Evolutionary conservation across 352 stramenopile species (phyloP).

Genomic region (Globisporangium nagaii): DNA sequence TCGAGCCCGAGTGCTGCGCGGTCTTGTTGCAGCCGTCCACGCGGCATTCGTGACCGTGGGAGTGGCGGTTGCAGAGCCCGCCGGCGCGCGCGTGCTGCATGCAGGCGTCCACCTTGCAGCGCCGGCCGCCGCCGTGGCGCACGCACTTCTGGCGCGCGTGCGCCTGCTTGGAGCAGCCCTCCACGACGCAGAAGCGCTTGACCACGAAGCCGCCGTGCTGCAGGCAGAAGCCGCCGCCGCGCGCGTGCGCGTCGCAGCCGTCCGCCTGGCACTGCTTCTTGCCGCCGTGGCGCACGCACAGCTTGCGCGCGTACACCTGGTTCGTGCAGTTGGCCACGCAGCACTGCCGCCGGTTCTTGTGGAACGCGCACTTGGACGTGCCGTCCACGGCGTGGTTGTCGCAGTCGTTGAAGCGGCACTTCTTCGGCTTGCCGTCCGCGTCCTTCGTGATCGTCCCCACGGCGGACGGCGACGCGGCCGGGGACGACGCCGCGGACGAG

Average conservation of each 20-base stretch:
- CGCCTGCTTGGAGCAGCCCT: conserved; percentile 73
- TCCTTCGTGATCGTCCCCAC: conserved; percentile 6
- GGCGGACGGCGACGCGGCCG: background rate
- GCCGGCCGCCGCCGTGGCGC: conserved; percentile 58
- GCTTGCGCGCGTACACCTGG: conserved; percentile 77
- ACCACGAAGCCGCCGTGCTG: conserved; percentile 78
- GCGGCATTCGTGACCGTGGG: conserved; percentile 63
- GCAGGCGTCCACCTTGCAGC: conserved; percentile 68
- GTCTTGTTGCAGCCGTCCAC: conserved; percentile 80
- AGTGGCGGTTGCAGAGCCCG: conserved; percentile 72
- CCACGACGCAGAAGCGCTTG: conserved; percentile 79
- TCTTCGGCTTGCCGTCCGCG: conserved; percentile 34
- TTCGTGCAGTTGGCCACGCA: conserved; percentile 80
- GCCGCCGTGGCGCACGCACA: conserved; percentile 75
- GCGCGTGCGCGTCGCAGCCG: conserved; percentile 65
- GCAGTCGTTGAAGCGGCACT: conserved; percentile 81
- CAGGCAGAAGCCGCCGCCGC: conserved; percentile 66
- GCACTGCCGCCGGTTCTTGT: conserved; percentile 80
- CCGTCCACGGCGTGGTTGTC: conserved; percentile 65
- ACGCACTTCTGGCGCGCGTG: conserved; percentile 76
- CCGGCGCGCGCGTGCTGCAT: conserved; percentile 70
- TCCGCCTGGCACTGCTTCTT: conserved; percentile 79
- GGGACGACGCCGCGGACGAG: conserved; percentile 12
- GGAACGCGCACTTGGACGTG: conserved; percentile 74
- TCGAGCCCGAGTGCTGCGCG: conserved; percentile 69